Base-by-base conservation (phyloP, 2,329 filamentous ascomycete genomes). In the Fusarium sp. region DNA sequence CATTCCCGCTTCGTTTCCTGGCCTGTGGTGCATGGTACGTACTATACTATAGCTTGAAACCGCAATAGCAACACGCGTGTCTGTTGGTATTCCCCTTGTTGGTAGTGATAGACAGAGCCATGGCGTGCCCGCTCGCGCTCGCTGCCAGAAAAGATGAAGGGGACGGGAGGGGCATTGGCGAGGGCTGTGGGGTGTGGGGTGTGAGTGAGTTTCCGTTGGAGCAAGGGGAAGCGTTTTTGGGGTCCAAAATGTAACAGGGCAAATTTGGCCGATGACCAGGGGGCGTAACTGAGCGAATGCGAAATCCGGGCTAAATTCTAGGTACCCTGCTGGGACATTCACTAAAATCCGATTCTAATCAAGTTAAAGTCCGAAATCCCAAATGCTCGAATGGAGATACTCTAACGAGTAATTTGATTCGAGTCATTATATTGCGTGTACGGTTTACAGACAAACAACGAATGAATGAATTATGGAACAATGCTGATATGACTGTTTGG, bases 71-170 rank as follows among this genome's bases (percentile, higher is more conserved):
- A 19, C 41, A 49, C 34, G 36, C 47, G 46, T n/a, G 55, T 28
- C 41, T 58, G 31, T 26, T 46, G 19, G 46, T 42, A n/a, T 25
- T 26, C 3, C 24, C 42, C 29, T 24, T 36, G 24, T 50, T 60
- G 32, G 43, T 28, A 43, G 54, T 41, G 53, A 59, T 59, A 46
- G 24, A 57, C 56, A 40, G 46, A 61, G 29, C 38, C 53, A 47
- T 34, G 29, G 54, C 54, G 41, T 47, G 47, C 51, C 53, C 29
- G 29, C 19, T 19, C 38, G 43, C 50, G 50, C 41, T 49, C 41
- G 42, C 59, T 64, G 54, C 60, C 54, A 64, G 54, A 61, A 32
- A 50, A 40, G 32, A 45, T 56, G 48, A 64, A 61, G 60, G 55
- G 61, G 61, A 56, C 60, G 54, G 58, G 57, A 61, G 57, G 61